Evolutionary conservation across 225 moss, liverwort and hornwort genomes (phyloP).

Genomic region (Sphagnum contortum): DNA sequence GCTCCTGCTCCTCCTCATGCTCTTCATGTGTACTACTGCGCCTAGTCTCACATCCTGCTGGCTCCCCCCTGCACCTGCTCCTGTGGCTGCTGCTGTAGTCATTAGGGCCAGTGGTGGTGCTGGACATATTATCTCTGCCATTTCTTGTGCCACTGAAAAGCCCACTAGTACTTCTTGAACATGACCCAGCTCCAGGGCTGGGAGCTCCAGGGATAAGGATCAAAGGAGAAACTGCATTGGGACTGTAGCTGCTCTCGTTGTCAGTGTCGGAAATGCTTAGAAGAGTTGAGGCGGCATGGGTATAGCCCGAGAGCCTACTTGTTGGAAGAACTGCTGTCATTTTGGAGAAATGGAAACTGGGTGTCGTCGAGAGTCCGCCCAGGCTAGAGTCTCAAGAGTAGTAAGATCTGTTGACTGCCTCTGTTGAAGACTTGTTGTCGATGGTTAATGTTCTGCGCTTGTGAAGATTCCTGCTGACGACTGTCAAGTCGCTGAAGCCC

Average conservation of each 20-base stretch:
- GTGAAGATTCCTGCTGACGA: no score
- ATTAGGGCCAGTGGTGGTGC: slow-evolving; percentile 2
- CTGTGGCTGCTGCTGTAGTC: slow-evolving; percentile 25
- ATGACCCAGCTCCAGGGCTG: slow-evolving; percentile 15
- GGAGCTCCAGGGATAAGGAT: slow-evolving; percentile 12
- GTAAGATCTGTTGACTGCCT: no score
- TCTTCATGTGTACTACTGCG: slow-evolving; percentile 10
- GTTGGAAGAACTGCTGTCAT: slow-evolving; percentile 37
- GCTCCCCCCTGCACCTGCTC: slow-evolving; percentile 19
- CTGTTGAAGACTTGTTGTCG: no score
- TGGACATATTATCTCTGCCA: background rate
- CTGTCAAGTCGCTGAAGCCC: no score
- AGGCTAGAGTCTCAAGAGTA: no score
- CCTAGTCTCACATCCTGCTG: background rate
- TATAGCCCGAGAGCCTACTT: slow-evolving; percentile 13
- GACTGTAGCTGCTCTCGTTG: slow-evolving; percentile 40
- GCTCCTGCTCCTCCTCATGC: slow-evolving; percentile 21
- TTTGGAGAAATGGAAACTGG: background rate
- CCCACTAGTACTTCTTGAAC: slow-evolving; percentile 18
- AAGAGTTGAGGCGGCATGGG: slow-evolving; percentile 20
- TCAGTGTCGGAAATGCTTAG: slow-evolving; percentile 46
- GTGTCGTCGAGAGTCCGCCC: no score
- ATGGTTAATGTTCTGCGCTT: no score
- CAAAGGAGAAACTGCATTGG: slow-evolving; percentile 38
- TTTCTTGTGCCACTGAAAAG: slow-evolving; percentile 7